Evolutionary conservation across 148 eudicot species (phyloP).

Genomic region (Bassia scoparia): DNA sequence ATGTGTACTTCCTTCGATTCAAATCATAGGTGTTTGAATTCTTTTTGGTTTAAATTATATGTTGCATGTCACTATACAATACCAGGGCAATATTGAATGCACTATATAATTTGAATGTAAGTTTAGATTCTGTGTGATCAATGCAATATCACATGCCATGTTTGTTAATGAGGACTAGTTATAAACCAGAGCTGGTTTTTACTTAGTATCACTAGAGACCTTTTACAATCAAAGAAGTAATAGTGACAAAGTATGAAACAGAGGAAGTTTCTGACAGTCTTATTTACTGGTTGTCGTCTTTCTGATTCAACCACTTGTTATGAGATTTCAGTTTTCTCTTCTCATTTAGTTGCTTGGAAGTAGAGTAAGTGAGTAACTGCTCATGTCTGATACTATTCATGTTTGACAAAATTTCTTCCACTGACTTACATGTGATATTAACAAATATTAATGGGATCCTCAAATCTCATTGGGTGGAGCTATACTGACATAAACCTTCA

Average conservation of each 20-base stretch:
- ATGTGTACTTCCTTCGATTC: background rate
- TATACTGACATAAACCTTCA: background rate
- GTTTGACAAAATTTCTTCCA: too few relatives aligned
- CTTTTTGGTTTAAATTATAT: background rate
- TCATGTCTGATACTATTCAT: too few relatives aligned
- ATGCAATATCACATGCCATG: background rate
- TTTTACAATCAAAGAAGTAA: background rate
- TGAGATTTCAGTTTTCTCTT: background rate
- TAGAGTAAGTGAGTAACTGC: too few relatives aligned
- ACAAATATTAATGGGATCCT: too few relatives aligned
- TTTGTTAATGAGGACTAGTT: too few relatives aligned
- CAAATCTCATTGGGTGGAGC: background rate
- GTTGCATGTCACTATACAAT: background rate
- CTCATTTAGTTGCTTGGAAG: too few relatives aligned
- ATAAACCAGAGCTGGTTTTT: background rate
- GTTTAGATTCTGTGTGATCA: background rate
- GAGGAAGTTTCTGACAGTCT: background rate
- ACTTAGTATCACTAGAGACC: background rate
- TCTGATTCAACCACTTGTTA: background rate
- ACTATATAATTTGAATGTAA: background rate
- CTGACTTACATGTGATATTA: too few relatives aligned
- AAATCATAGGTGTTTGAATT: background rate
- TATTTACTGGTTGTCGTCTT: background rate
- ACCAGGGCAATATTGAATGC: background rate
- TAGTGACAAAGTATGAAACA: background rate